A percentile compares a stretch with the other conserved stretches of the same genome.
phyloP scores from a whole-genome alignment of 352 stramenopile genomes.

The Hyaloperonospora brassicae region DNA sequence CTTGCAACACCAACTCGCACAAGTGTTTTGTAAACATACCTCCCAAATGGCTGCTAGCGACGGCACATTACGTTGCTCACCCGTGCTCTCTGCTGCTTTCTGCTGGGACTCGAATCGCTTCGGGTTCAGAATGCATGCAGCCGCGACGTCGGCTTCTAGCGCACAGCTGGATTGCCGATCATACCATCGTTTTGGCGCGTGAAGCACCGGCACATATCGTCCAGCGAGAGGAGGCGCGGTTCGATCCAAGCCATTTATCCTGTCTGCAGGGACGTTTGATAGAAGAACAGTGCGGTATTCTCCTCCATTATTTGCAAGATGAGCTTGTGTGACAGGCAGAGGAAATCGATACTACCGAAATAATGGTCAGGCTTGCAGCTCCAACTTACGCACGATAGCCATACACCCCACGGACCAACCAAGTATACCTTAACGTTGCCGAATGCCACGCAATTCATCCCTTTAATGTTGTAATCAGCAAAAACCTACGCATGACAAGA shows the following conservation, averaged over 20 bases:
- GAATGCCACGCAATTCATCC: conserved; percentile 82
- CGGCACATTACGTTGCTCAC: conserved; percentile 55
- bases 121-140: conserved; percentile 62
- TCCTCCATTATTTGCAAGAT: conserved; percentile 27
- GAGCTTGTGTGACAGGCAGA: conserved; percentile 43
- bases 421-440: conserved; percentile 50
- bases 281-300: conserved; percentile 28
- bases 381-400: neutral
- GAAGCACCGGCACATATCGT: conserved; percentile 28
- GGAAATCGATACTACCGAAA: conserved; percentile 54
- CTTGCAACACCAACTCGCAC: neutral
- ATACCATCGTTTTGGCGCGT: conserved; percentile 40
- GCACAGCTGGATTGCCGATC: conserved; percentile 62
- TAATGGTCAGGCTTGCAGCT: conserved; percentile 5
- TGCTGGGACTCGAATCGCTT: conserved; percentile 38
- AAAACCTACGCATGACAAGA: conserved; percentile 45
- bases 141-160: conserved; percentile 64
- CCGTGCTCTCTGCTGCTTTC: conserved; percentile 28
- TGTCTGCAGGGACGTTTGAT: conserved; percentile 27
- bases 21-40: conserved; percentile 22
- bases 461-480: conserved; percentile 89
- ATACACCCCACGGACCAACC: neutral
- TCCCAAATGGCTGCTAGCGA: conserved; percentile 79
- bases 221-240: conserved; percentile 15
- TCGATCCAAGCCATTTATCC: conserved; percentile 32